These are phyloP conservation scores for Kwoniella shandongensis DNA, from an alignment of 768 basidiomycete species.

Conservation along the genomic window DNA sequence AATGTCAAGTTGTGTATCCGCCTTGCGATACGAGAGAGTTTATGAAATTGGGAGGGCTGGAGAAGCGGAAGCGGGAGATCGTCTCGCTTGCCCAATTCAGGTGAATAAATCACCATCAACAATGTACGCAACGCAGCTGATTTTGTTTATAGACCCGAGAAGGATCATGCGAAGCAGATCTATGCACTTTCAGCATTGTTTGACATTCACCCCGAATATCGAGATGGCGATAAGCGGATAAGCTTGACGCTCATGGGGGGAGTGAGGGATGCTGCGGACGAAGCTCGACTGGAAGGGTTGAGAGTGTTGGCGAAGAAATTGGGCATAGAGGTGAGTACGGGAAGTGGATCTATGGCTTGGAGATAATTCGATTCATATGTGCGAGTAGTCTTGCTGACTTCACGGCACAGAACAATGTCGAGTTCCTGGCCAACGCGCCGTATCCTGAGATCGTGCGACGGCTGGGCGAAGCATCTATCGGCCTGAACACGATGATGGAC, in stretches of 20 bases:
- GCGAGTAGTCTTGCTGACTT: slow-evolving; percentile 1
- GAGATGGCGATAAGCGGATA: slow-evolving; percentile 51
- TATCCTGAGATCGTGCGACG: slow-evolving; percentile 69
- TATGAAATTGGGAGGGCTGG: slow-evolving; percentile 47
- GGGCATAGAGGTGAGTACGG: slow-evolving; percentile 61
- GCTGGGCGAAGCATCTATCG: slow-evolving; percentile 74
- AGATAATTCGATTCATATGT: too few relatives aligned
- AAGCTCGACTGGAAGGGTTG: slow-evolving; percentile 66
- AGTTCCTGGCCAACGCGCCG: slow-evolving; percentile 79
- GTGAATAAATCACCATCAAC: slow-evolving; percentile 48
- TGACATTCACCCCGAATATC: slow-evolving; percentile 63
- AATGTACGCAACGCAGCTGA: neutral
- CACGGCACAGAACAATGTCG: slow-evolving; percentile 62
- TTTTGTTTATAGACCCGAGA: slow-evolving; percentile 67
- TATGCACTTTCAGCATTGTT: slow-evolving; percentile 67
- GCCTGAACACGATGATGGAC: slow-evolving; percentile 94
- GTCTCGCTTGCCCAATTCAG: slow-evolving; percentile 91
- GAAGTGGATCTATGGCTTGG: too few relatives aligned
- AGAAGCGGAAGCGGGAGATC: slow-evolving; percentile 62
- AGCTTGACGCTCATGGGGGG: slow-evolving; percentile 79
- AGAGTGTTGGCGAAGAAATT: slow-evolving; percentile 64
- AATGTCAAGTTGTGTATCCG: slow-evolving; percentile 70
- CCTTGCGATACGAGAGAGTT: slow-evolving; percentile 85
- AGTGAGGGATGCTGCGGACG: slow-evolving; percentile 74
- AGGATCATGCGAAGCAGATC: slow-evolving; percentile 82